Evolutionary conservation across 176 grass and related monocot species (phyloP), one percentile per base, ranked within the genome.

Genomic region (Carex littledalei): DNA sequence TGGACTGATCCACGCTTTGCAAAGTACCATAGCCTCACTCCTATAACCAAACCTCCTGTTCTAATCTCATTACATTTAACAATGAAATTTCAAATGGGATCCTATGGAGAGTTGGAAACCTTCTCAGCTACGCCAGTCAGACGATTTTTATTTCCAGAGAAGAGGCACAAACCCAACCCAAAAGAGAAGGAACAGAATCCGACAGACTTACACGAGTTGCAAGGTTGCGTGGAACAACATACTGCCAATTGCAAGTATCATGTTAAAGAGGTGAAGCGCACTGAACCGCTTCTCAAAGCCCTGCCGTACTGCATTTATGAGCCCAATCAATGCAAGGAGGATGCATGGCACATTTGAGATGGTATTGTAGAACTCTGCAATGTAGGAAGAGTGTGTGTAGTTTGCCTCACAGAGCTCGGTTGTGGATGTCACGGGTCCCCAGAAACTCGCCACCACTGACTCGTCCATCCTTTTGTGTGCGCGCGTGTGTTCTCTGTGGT

Each of bases 311-410:
- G 89, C 89, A 80, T 87, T 95, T 55, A 91, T 78, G 3, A 95
- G 84, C 16, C 94, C 94, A 86, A 95, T 79, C 80, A 95, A 78
- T 0, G 94, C 94, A 77, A 93, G 79, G 63, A 95, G 85, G 78
- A 95, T 63, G 47, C 91, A 93, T 0, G 94, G 91, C 16, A 82
- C 86, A 91, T 95, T 93, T 31, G 91, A 95, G 4, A 95, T 55
- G 32, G 94, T 95, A 56, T 95, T 95, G 89, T 83, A 95, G 87
- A 95, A 95, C 81, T 95, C 94, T 43, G 89, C 94, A 50, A 95
- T 91, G 11, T 95, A 95, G 20, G 89, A 84, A 5, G 94, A 95
- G 66, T 88, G 91, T 0, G 89, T 63, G 13, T 91, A 95, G 49
- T 95, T 95, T 29, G 90, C 82, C 91, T 95, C 94, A 22, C 94